These are phyloP conservation scores for Claviceps maximensis DNA, from an alignment of 2,329 filamentous ascomycete genomes.

Conservation along the genomic window DNA sequence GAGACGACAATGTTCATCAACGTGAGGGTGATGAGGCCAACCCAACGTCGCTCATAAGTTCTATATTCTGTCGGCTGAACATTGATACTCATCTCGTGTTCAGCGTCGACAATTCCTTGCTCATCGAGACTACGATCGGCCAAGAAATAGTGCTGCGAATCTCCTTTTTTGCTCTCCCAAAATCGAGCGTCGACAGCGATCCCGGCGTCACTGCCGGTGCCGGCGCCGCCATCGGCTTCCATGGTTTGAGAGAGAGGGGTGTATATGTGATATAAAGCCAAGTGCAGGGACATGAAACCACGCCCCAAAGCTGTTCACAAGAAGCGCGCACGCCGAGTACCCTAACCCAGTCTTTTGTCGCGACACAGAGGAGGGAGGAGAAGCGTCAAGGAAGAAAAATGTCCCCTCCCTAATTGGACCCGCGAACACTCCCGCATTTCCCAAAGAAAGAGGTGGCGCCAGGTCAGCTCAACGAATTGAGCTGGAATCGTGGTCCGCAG, in stretches of 20 bases:
- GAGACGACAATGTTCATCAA: slow-evolving; percentile 85
- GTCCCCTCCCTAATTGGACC: background rate
- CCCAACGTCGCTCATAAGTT: slow-evolving; percentile 74
- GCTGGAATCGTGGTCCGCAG: too few relatives aligned
- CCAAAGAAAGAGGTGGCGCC: too few relatives aligned
- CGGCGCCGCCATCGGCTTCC: background rate
- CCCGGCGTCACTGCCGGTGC: background rate
- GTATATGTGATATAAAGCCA: background rate
- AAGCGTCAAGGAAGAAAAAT: background rate
- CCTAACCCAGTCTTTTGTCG: background rate
- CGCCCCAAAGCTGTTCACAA: background rate
- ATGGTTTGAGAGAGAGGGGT: background rate
- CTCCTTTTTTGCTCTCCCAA: slow-evolving; percentile 18
- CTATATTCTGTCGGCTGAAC: slow-evolving; percentile 22
- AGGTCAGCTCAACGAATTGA: too few relatives aligned
- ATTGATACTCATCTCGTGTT: slow-evolving; percentile 9
- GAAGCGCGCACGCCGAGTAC: background rate
- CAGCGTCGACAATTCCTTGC: slow-evolving; percentile 9
- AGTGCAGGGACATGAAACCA: background rate
- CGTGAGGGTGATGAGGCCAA: slow-evolving; percentile 71
- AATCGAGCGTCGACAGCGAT: slow-evolving; percentile 11
- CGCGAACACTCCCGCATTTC: background rate
- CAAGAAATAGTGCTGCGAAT: slow-evolving; percentile 17
- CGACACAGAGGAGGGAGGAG: background rate
- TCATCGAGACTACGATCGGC: slow-evolving; percentile 11